These are phyloP conservation scores for Cutaneotrichosporon mucoides DNA, from an alignment of 1,284 basidiomycete genomes.

Conservation along the genomic window DNA sequence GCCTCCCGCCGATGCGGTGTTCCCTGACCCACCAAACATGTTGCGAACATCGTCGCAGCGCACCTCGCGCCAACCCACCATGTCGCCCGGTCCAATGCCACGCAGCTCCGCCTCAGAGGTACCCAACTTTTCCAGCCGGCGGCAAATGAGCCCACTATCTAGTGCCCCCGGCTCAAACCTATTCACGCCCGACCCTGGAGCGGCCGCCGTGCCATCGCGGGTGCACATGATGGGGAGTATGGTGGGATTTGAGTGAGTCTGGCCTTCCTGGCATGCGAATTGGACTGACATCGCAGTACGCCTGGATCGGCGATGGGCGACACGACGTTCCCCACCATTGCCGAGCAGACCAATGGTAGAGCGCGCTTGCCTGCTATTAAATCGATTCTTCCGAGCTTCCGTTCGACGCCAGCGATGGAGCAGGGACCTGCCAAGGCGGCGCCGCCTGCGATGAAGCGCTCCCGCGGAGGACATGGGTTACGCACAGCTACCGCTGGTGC, in stretches of 20 bases:
- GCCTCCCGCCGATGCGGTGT: constrained; percentile 26
- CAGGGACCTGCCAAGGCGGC: constrained; percentile 19
- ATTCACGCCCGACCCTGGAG: constrained; percentile 62
- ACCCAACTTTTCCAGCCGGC: constrained; percentile 54
- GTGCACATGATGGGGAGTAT: constrained; percentile 36
- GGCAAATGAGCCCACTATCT: constrained; percentile 45
- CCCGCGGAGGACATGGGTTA: constrained; percentile 25
- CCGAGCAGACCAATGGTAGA: constrained; percentile 18
- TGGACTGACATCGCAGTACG: constrained; percentile 22
- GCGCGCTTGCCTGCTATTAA: constrained; percentile 36
- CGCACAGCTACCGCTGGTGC: background rate
- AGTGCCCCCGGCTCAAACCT: constrained; percentile 56
- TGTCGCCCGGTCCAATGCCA: constrained; percentile 47
- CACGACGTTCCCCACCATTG: constrained; percentile 36
- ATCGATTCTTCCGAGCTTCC: constrained; percentile 20
- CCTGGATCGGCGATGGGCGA: constrained; percentile 30
- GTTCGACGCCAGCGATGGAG: constrained; percentile 27
- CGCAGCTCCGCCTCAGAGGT: constrained; percentile 40
- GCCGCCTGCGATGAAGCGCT: constrained; percentile 46
- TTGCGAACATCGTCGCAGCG: constrained; percentile 29
- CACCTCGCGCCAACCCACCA: constrained; percentile 55
- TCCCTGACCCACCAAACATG: constrained; percentile 29
- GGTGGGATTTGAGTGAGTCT: constrained; percentile 36
- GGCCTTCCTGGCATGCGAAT: too few species aligned
- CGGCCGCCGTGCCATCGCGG: constrained; percentile 8